Conservation (phyloP, 331 rosid species). For the Erythrophleum ivorense region DNA sequence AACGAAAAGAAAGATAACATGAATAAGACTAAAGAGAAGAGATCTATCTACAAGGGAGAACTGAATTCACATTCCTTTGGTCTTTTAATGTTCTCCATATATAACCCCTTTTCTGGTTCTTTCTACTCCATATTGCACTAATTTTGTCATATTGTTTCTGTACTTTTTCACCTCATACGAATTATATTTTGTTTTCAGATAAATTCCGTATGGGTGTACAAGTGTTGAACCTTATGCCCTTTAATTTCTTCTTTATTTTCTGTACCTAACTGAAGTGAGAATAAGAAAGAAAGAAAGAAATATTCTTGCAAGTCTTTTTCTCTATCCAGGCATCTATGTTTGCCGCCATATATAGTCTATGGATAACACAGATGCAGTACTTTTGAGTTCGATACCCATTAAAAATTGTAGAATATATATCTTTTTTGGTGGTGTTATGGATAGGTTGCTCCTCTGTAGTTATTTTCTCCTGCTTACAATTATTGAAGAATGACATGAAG, state of each 20-base stretch:
- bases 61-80: constrained; percentile 11
- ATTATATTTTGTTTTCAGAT: not conserved
- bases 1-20: constrained; percentile 4
- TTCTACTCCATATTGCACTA: not conserved
- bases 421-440: not conserved
- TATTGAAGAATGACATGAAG: not conserved
- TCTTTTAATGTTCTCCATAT: constrained; percentile 10
- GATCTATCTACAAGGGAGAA: not conserved
- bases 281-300: not conserved
- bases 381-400: not conserved
- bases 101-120: not conserved
- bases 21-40: not conserved
- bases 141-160: not conserved
- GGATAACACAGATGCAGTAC: not conserved
- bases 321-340: not conserved
- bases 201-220: not conserved
- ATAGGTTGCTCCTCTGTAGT: not conserved
- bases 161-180: not conserved
- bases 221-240: not conserved
- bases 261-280: not conserved
- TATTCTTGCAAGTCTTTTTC: not conserved
- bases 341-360: not conserved
- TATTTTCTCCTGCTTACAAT: constrained; percentile 1
- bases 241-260: not conserved
- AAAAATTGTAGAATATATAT: not conserved